Percentiles rank a stretch among this genome's conserved stretches.
Evolutionary conservation across 108 stramenopile species (phyloP).

Genomic region (Chaetoceros muelleri): DNA sequence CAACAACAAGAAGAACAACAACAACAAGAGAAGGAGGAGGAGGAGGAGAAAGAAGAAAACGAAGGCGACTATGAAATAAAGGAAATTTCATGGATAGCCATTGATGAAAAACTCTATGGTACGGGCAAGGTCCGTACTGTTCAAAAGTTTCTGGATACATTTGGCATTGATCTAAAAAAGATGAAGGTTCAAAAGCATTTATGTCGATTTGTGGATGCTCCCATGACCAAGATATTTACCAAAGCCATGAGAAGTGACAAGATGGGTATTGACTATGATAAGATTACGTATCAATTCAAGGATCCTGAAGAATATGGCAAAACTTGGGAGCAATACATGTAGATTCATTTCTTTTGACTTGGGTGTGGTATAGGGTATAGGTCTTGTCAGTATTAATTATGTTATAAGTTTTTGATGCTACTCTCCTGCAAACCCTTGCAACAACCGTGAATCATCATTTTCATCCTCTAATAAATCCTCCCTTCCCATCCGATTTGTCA

Average conservation of each 20-base stretch:
- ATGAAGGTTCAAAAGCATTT: constrained; percentile 62
- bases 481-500: constrained; percentile 76
- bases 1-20: constrained; percentile 5
- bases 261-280: constrained; percentile 70
- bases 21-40: background rate
- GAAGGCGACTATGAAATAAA: background rate
- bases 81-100: constrained; percentile 19
- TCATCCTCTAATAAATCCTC: constrained; percentile 53
- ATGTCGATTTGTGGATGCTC: constrained; percentile 80
- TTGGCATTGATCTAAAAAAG: constrained; percentile 70
- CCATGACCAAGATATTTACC: constrained; percentile 61
- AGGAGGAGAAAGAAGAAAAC: background rate
- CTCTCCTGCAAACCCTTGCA: too few species aligned
- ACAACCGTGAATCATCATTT: background rate
- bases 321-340: background rate
- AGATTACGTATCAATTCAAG: constrained; percentile 35
- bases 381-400: too few species aligned
- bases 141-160: constrained; percentile 58
- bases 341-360: too few species aligned
- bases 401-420: too few species aligned
- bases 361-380: too few species aligned
- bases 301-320: constrained; percentile 18
- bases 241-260: constrained; percentile 46
- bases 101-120: constrained; percentile 54
- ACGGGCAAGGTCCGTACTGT: constrained; percentile 57